Evolutionary conservation across 805 yeast genomes (phyloP), one percentile per base, ranked within the genome.

Genomic region (Hanseniaspora lachancei): DNA sequence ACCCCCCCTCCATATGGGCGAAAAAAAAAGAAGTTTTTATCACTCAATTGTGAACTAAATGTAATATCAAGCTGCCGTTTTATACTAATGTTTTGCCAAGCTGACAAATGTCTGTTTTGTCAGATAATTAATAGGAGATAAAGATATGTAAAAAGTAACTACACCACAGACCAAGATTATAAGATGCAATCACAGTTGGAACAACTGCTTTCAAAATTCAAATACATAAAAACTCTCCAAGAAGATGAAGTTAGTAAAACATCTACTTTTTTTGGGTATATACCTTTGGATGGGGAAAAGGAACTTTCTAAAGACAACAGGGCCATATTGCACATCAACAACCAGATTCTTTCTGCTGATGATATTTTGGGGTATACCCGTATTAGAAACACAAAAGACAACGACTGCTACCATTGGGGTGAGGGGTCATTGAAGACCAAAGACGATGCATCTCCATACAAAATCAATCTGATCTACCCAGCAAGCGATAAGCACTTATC

Each of bases 341-440:
- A 43, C n/a, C 49, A 42, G 18, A 36, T 36, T 23, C n/a, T 43
- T 12, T 16, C 36, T 10, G n/a, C 55, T 12, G 3, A 1, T 12
- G 44, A 51, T n/a, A 51, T 51, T 24, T 2, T 24, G 27, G 43
- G 21, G 13, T 51, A 23, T 32, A 23, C 4, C 24, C 43, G 24
- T 8, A 36, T 51, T 5, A 29, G 20, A n/a, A 43, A 51, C 13
- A 35, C 49, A 9, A 24, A 51, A 18, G 39, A 29, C n/a, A 93
- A 91, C 66, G 97, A 88, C 62, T 81, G 89, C 1, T 91, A 91
- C 64, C 76, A 76, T 59, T 91, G 97, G 97, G 86, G 87, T 15
- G 66, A 77, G 47, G 78, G 78, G 0, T 66, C 76, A 0, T 60
- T 84, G 43, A 61, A 61, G 15, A 27, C 21, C 0, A 44, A 5